phyloP scores from a whole-genome alignment of 208 protist genomes.

The Strigomonas culicis region DNA sequence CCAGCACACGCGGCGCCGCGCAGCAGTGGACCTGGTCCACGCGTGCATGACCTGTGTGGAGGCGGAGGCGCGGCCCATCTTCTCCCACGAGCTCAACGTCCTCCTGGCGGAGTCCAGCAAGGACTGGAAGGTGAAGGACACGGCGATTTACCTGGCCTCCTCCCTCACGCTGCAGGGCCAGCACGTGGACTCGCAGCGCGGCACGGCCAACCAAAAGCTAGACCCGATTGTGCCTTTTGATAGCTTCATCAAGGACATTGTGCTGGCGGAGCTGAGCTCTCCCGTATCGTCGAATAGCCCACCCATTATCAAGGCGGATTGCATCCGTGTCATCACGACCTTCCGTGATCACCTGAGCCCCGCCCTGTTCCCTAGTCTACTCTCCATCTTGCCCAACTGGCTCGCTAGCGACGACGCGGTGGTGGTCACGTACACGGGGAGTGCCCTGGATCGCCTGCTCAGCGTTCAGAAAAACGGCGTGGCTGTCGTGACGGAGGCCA shows the following conservation, averaged over 20 bases:
- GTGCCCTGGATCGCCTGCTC: conserved; percentile 90
- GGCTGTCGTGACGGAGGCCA: conserved; percentile 33
- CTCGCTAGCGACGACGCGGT: conserved; percentile 73
- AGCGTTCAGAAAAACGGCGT: conserved; percentile 36
- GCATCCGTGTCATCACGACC: conserved; percentile 92
- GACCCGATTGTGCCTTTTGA: conserved; percentile 83
- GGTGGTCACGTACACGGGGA: conserved; percentile 93
- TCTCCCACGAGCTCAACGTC: conserved; percentile 37
- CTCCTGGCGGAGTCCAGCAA: conserved; percentile 50
- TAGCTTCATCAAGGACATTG: conserved; percentile 75
- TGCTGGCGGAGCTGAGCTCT: conserved; percentile 88
- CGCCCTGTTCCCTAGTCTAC: conserved; percentile 29
- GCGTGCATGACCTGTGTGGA: conserved; percentile 80
- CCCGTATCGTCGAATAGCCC: conserved; percentile 39
- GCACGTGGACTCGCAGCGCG: conserved; percentile 52
- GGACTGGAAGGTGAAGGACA: conserved; percentile 95
- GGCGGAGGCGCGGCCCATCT: conserved; percentile 41
- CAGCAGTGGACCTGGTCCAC: conserved; percentile 90
- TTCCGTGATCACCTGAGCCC: conserved; percentile 91
- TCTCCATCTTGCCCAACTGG: conserved; percentile 68
- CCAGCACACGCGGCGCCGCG: conserved; percentile 90
- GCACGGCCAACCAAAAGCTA: conserved; percentile 41
- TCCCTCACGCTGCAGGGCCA: conserved; percentile 82
- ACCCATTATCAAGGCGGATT: conserved; percentile 93
- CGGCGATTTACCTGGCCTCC: conserved; percentile 95